Evolutionary conservation across 768 basidiomycete species (phyloP).

Genomic region (Xanthoconium stramineum): DNA sequence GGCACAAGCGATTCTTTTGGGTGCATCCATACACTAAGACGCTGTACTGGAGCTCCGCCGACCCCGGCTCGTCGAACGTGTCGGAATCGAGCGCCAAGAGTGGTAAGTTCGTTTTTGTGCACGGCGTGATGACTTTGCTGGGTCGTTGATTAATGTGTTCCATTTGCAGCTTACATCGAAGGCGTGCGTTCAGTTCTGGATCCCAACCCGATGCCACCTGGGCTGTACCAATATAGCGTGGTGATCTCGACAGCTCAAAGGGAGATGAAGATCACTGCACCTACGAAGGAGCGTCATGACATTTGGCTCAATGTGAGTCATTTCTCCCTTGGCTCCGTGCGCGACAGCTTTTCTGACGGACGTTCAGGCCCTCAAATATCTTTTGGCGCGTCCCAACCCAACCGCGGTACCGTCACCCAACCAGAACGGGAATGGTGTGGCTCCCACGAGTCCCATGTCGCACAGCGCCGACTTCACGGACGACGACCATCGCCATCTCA

Average conservation of each 20-base stretch:
- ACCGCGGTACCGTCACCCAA: conserved; percentile 22
- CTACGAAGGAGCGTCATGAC: conserved; percentile 92
- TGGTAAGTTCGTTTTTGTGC: conserved; percentile 55
- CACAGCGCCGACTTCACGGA: conserved; percentile 43
- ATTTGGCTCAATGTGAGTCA: conserved; percentile 86
- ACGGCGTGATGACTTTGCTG: conserved; percentile 6
- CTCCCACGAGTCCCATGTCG: conserved; percentile 51
- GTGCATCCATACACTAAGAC: conserved; percentile 99
- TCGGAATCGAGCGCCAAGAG: conserved; percentile 95
- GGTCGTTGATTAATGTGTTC: not conserved
- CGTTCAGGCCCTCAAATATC: conserved; percentile 82
- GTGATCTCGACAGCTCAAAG: conserved; percentile 89
- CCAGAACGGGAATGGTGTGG: conserved; percentile 30
- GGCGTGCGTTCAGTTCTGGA: conserved; percentile 90
- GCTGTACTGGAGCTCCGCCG: conserved; percentile 92
- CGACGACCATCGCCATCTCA: conserved; percentile 46
- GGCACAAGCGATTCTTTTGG: conserved; percentile 98
- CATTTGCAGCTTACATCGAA: conserved; percentile 79
- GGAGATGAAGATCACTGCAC: conserved; percentile 99
- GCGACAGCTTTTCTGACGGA: conserved; percentile 7
- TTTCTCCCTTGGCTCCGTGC: conserved; percentile 4
- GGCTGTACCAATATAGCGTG: conserved; percentile 88
- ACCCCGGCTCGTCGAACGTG: conserved; percentile 86
- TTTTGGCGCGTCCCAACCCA: conserved; percentile 70
- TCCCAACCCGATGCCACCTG: conserved; percentile 94